These are phyloP conservation scores for Stephania japonica DNA, from an alignment of 164 flowering plant species.

Conservation along the genomic window DNA sequence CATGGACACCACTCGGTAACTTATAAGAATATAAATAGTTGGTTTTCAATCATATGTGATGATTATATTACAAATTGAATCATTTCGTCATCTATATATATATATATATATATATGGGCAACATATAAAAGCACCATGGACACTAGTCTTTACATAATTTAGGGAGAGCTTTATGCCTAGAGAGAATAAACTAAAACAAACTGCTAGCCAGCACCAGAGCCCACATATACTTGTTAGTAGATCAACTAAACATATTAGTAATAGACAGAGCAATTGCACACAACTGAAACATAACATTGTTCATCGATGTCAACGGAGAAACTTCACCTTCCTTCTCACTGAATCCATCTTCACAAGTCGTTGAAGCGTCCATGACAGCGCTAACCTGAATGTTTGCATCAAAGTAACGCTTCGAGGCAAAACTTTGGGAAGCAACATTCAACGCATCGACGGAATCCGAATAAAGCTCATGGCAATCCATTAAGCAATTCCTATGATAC, in stretches of 20 bases:
- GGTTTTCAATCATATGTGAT: too few relatives aligned
- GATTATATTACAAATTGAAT: too few relatives aligned
- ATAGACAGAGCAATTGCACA: conserved; percentile 16
- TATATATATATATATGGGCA: too few relatives aligned
- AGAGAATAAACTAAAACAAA: too few relatives aligned
- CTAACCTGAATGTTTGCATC: conserved; percentile 24
- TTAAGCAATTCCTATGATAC: conserved; percentile 10
- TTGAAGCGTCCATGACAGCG: conserved; percentile 26
- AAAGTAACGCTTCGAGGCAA: conserved; percentile 1
- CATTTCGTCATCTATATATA: too few relatives aligned
- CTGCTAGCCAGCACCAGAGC: too few relatives aligned
- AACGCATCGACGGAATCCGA: conserved; percentile 15
- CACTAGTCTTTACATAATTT: too few relatives aligned
- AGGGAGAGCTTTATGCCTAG: too few relatives aligned
- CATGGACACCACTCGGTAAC: too few relatives aligned
- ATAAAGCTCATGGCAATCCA: conserved; percentile 30
- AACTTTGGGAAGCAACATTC: not conserved
- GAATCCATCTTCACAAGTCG: conserved; percentile 40
- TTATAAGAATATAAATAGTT: too few relatives aligned
- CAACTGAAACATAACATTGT: conserved; percentile 18
- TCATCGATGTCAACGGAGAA: conserved; percentile 30
- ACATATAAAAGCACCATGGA: too few relatives aligned
- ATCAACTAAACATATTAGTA: not conserved
- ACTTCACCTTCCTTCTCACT: conserved; percentile 16
- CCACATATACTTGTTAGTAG: too few relatives aligned